A percentile compares a stretch with the other conserved stretches of the same genome.
Conservation (phyloP, 1,284 basidiomycete genomes). For the Phaffia rhodozyma region DNA sequence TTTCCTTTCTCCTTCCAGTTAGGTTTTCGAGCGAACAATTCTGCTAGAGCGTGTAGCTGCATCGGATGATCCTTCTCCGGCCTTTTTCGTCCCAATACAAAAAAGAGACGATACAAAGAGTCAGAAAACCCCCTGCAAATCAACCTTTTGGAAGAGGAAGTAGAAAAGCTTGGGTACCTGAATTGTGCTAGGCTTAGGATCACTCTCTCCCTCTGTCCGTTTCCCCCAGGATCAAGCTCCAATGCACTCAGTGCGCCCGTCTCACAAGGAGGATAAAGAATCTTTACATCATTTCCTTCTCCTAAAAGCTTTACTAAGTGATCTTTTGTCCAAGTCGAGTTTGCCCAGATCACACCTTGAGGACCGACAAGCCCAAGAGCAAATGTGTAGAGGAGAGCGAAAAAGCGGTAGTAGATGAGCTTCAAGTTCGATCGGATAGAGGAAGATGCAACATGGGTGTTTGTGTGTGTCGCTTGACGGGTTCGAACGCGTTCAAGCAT, state of each 20-base stretch:
- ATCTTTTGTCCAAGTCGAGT: constrained; percentile 86
- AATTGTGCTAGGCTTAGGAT: constrained; percentile 86
- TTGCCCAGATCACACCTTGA: constrained; percentile 55
- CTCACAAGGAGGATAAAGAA: constrained; percentile 89
- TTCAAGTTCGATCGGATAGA: constrained; percentile 52
- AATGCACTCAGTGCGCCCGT: constrained; percentile 50
- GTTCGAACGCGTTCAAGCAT: constrained; percentile 75
- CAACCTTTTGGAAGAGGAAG: background rate
- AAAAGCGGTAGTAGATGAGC: constrained; percentile 69
- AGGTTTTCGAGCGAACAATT: constrained; percentile 50
- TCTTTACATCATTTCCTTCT: constrained; percentile 27
- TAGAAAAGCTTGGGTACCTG: constrained; percentile 41
- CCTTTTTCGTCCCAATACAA: constrained; percentile 34
- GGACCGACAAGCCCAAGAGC: constrained; percentile 53
- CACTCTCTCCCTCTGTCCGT: constrained; percentile 51
- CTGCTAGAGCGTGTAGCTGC: constrained; percentile 61
- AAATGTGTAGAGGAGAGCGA: constrained; percentile 68
- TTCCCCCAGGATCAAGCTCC: constrained; percentile 40
- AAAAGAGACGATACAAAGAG: background rate
- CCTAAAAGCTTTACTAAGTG: constrained; percentile 63
- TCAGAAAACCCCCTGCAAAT: background rate
- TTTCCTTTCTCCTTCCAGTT: constrained; percentile 35
- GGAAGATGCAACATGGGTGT: constrained; percentile 54
- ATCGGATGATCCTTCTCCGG: constrained; percentile 89
- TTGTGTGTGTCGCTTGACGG: constrained; percentile 54